These are phyloP conservation scores for Porcisia hertigi DNA, from an alignment of 208 protist genomes.

Conservation along the genomic window DNA sequence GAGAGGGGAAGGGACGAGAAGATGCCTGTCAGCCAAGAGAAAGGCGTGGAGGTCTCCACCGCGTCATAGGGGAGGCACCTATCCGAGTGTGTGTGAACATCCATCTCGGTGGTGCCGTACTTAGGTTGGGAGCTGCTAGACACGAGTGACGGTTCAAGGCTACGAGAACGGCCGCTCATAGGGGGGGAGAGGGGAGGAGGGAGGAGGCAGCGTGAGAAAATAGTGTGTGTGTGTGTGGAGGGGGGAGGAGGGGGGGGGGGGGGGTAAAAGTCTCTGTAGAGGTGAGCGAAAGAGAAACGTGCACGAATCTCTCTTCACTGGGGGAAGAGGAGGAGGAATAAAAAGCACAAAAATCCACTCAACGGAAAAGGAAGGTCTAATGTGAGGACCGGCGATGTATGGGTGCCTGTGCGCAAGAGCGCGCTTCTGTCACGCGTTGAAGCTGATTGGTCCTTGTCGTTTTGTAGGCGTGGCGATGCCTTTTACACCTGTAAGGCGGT, in stretches of 20 bases:
- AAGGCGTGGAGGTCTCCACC: not conserved
- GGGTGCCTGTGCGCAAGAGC: not conserved
- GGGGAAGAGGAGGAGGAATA: not conserved
- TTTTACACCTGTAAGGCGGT: not conserved
- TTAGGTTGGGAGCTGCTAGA: not conserved
- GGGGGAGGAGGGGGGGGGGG: too few species aligned
- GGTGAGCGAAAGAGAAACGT: not conserved
- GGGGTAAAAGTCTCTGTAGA: not conserved
- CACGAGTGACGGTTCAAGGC: not conserved
- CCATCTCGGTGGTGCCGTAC: conserved; percentile 6
- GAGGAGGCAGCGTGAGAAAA: not conserved
- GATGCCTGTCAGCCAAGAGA: not conserved
- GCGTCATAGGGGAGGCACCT: not conserved
- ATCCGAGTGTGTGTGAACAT: not conserved
- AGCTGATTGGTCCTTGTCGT: not conserved
- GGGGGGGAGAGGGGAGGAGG: not conserved
- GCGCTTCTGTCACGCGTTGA: not conserved
- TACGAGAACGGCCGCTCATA: not conserved
- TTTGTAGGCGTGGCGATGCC: not conserved
- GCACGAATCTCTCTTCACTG: not conserved
- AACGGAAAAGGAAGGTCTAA: not conserved
- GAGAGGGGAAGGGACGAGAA: not conserved
- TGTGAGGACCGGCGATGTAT: not conserved
- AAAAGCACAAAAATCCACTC: not conserved
- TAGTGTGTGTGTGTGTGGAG: not conserved